Base-by-base conservation (phyloP, 1,139 yeast species). In the Hansenula sp. region DNA sequence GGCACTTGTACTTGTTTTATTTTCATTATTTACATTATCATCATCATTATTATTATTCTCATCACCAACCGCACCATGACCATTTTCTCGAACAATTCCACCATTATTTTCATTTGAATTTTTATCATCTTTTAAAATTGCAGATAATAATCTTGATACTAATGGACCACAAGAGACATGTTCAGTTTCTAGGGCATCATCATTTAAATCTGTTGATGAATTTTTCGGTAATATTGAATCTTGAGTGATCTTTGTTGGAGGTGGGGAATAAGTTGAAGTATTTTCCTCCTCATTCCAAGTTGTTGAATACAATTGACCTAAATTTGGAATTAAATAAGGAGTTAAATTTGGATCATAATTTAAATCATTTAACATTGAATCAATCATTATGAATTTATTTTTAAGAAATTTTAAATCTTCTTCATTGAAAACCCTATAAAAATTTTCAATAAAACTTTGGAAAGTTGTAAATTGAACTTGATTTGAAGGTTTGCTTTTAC, bases 391-490 rank as follows among this genome's bases (percentile, higher is more conserved):
- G 47, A 71, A 69, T 49, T 79, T 79, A 50, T 79, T 84, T 50
- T 79, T 78, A 43, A 93, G 67, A 54, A 89, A 81, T 41, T 83
- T 81, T 36, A 90, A 60, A 60, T 93, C 99, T 33, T 90, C 96
- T 50, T 84, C 96, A 24, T 76, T 70, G 54, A 78, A 87, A 7
- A 78, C 77, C 47, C 96, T 73, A 66, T 85, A 91, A 61, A 78
- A 93, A 31, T 93, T 88, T 60, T 93, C 99, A 39, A 90, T 75
- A 53, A 85, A 89, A 1, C 93, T 69, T 51, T 88, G 84, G 62
- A 88, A 94, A 0, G 99, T 91, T 16, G 89, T 75, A 62, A 87
- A 90, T 58, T 90, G 97, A 18, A 93, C 95, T 66, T 93, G 99
- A 62, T 88, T 91, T 2, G 89, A 68, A 8, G 97, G 97, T 57